phyloP scores from a whole-genome alignment of 148 eudicot species.

The Bassia scoparia region DNA sequence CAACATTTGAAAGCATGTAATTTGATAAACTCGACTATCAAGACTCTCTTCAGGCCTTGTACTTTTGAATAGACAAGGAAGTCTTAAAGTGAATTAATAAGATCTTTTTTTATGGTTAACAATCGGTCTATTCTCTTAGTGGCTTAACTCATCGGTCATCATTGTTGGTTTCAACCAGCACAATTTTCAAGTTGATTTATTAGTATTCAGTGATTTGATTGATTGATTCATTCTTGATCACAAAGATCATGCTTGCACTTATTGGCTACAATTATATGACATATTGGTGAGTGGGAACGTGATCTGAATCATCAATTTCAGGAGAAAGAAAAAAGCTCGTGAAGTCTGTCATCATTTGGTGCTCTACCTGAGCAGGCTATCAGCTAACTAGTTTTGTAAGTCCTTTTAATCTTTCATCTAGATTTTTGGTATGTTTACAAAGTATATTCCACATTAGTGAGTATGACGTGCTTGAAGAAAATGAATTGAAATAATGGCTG shows the following conservation, averaged over 20 bases:
- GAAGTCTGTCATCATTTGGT: neutral
- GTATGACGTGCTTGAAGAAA: conserved; percentile 4
- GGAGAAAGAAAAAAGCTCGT: neutral
- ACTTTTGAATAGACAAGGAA: neutral
- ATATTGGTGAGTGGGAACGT: neutral
- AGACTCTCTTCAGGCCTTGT: conserved; percentile 9
- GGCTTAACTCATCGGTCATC: neutral
- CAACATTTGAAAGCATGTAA: conserved; percentile 21
- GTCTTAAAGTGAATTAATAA: neutral
- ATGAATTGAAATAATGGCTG: neutral
- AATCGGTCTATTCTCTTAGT: conserved; percentile 3
- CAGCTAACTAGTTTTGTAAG: conserved; percentile 16
- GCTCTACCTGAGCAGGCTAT: conserved; percentile 2
- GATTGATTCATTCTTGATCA: neutral
- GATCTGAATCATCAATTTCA: neutral
- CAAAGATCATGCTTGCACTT: neutral
- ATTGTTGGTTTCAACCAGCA: neutral
- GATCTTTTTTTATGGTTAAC: conserved; percentile 6
- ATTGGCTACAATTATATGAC: conserved; percentile 3
- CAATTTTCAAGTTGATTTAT: neutral
- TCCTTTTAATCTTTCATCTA: conserved; percentile 1
- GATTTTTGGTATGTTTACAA: neutral
- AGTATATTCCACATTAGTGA: neutral
- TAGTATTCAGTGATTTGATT: neutral
- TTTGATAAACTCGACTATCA: conserved; percentile 13